Conservation (phyloP, 2,329 filamentous ascomycete genomes). For the Simplicillium sp. region DNA sequence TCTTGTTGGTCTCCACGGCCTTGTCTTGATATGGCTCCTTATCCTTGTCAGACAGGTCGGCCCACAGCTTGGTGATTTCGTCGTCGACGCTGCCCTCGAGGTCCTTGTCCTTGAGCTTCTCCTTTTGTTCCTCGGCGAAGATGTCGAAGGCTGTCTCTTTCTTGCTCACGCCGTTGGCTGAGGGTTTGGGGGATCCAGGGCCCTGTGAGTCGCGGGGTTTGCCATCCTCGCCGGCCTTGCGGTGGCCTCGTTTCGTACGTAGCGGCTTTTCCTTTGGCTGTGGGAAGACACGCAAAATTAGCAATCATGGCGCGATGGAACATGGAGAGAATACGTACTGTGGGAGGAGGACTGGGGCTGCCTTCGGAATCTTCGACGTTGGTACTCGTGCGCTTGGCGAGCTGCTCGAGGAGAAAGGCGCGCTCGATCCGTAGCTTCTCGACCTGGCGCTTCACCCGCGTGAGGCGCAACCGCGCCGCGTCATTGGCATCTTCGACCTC, state of each 20-base stretch:
- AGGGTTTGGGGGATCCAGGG: slow-evolving; percentile 18
- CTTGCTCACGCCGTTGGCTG: slow-evolving; percentile 31
- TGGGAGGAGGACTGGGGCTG: slow-evolving; percentile 70
- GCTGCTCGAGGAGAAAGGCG: slow-evolving; percentile 63
- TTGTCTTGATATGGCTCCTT: slow-evolving; percentile 39
- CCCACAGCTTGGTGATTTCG: slow-evolving; percentile 45
- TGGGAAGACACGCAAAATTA: slow-evolving; percentile 6
- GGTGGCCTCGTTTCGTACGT: slow-evolving; percentile 62
- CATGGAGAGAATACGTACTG: slow-evolving; percentile 45
- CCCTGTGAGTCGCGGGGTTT: neutral
- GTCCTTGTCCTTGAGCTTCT: slow-evolving; percentile 33
- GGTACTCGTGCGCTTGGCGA: slow-evolving; percentile 63
- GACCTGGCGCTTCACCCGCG: slow-evolving; percentile 72
- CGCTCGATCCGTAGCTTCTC: slow-evolving; percentile 87
- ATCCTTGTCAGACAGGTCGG: slow-evolving; percentile 37
- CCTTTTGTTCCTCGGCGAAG: slow-evolving; percentile 24
- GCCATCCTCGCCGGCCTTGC: slow-evolving; percentile 33
- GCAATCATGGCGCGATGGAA: neutral
- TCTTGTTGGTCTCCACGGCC: slow-evolving; percentile 2
- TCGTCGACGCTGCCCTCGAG: slow-evolving; percentile 35
- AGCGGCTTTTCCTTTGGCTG: slow-evolving; percentile 72
- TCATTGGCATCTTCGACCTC: slow-evolving; percentile 93
- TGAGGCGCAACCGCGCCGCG: slow-evolving; percentile 66
- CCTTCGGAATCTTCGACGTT: slow-evolving; percentile 72
- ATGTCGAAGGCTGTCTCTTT: slow-evolving; percentile 39